phyloP scores from a whole-genome alignment of 768 basidiomycete species.

The Phlebiopsis gigantea region DNA sequence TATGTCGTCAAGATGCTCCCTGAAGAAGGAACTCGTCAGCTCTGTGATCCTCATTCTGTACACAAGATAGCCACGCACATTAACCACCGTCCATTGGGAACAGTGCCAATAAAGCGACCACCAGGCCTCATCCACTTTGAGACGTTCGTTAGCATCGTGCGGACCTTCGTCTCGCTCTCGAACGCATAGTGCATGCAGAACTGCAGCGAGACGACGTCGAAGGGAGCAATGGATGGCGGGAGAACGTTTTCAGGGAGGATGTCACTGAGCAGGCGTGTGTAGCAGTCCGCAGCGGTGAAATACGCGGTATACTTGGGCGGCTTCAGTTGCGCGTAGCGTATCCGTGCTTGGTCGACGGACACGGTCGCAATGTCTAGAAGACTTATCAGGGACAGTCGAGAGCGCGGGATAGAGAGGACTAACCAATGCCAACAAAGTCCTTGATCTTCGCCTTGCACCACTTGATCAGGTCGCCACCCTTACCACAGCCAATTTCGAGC shows the following conservation, averaged over 20 bases:
- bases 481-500: constrained; percentile 97
- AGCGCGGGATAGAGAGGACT: constrained; percentile 20
- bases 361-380: constrained; percentile 78
- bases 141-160: constrained; percentile 92
- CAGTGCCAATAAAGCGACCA: constrained; percentile 95
- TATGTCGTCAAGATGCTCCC: constrained; percentile 65
- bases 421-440: constrained; percentile 81
- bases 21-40: constrained; percentile 22
- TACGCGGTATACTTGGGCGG: constrained; percentile 65
- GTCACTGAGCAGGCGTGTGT: constrained; percentile 61
- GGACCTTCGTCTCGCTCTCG: constrained; percentile 79
- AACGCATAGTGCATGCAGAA: constrained; percentile 99
- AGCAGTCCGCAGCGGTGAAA: constrained; percentile 90
- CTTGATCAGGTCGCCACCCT: constrained; percentile 95
- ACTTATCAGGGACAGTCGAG: not conserved
- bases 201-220: constrained; percentile 97
- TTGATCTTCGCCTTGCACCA: constrained; percentile 84
- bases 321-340: constrained; percentile 53
- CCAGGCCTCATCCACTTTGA: constrained; percentile 72
- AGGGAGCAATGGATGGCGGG: constrained; percentile 41
- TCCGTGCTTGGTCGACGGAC: constrained; percentile 84
- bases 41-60: no score
- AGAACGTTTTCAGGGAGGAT: constrained; percentile 62
- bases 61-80: constrained; percentile 53
- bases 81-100: constrained; percentile 82